Base-by-base conservation (phyloP, 1,139 yeast genomes). In the Blastobotrys indianensis region DNA sequence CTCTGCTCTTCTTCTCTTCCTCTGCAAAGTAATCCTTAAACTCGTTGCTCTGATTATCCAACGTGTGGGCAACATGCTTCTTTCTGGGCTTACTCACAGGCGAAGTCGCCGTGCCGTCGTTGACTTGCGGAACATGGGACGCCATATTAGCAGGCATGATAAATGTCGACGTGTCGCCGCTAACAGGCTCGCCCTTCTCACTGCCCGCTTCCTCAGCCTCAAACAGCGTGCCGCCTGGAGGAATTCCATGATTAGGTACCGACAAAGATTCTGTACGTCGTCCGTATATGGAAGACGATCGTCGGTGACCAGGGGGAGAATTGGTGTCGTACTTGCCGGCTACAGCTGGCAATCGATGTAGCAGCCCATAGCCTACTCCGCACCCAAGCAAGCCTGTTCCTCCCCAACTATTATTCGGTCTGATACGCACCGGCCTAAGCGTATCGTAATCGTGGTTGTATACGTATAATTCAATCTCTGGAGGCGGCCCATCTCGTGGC, bases 361-460 rank as follows among this genome's bases (percentile, higher is more conserved):
- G 69, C 47, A 85, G 72, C 0, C 97, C 97, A 60, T 88, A 90
- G 0, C 97, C 97, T 9, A 92, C 94, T 55, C 90, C 95, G 66
- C 97, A 90, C 1, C 98, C 98, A 37, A 92, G 69, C 32, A 88
- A 71, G 0, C 96, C 96, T 51, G 72, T 75, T 1, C 85, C 83
- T 17, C 83, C 83, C 79, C 82, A 77, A 20, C 61, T 61, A 9
- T 67, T 68, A 50, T 74, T 73, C 2, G 90, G 87, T 46, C 78
- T 72, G 17, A 90, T 87, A 0, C 87, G 79, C 3, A 90, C 94
- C 0, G 96, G 96, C 54, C 97, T 75, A 42, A 87, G 80, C 5
- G 85, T 75, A 61, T 90, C 94, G 58, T 80, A 82, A 57, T 85
- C 94, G 56, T 84, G 90, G 64, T 92, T 92, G 66, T 90, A 92